A percentile compares a stretch with the other conserved stretches of the same genome.
Evolutionary conservation across 1,139 yeast genomes (phyloP).

Genomic region (Lodderomyces parapsilosis): DNA sequence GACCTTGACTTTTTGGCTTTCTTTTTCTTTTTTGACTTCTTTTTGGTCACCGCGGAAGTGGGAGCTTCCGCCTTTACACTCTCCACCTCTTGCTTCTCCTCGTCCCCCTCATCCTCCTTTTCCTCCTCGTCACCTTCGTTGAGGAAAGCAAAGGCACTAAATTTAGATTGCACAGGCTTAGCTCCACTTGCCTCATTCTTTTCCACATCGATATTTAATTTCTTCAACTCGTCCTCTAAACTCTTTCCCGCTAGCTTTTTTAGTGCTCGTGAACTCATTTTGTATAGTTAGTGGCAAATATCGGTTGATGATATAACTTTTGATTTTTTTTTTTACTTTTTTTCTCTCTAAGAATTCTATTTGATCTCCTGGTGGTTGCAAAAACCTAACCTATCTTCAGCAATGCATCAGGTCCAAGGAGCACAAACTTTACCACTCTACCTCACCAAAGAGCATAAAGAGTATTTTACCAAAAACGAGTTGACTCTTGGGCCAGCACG

Average conservation of each 20-base stretch:
- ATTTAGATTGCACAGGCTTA: slow-evolving; percentile 18
- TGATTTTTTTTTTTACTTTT: neutral
- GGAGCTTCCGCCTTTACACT: neutral
- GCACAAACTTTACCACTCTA: neutral
- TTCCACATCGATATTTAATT: slow-evolving; percentile 7
- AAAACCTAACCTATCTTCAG: too few relatives aligned
- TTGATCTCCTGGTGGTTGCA: slow-evolving; percentile 7
- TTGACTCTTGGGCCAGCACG: neutral
- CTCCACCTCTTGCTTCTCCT: neutral
- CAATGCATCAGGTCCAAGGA: neutral
- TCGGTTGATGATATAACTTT: too few relatives aligned
- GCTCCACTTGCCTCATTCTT: slow-evolving; percentile 16
- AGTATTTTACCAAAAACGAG: neutral
- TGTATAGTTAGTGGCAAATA: neutral
- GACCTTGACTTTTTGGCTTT: slow-evolving; percentile 4
- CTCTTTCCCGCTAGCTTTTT: slow-evolving; percentile 40
- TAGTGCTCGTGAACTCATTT: slow-evolving; percentile 70
- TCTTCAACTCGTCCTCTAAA: slow-evolving; percentile 8
- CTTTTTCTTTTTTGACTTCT: slow-evolving; percentile 18
- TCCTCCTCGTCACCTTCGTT: slow-evolving; percentile 27
- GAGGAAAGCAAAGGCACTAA: slow-evolving; percentile 57
- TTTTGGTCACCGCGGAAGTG: slow-evolving; percentile 7
- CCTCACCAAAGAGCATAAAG: neutral
- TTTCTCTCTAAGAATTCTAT: neutral
- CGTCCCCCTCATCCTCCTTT: slow-evolving; percentile 18